These are phyloP conservation scores for Beauveria brongniartii DNA, from an alignment of 2,329 filamentous ascomycete species.

Conservation along the genomic window DNA sequence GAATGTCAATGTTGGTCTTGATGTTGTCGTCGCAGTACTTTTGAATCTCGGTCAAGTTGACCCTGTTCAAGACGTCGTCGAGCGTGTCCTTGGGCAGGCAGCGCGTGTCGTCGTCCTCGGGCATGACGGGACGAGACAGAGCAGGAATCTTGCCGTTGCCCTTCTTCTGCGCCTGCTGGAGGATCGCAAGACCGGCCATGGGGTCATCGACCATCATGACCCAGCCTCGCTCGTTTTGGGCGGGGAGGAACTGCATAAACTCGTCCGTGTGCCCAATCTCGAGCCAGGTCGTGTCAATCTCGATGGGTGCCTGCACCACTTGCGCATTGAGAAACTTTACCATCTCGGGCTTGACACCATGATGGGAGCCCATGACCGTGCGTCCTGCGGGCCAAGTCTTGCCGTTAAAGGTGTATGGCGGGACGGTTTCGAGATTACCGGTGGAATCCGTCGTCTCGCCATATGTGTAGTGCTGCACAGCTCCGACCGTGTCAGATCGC, in stretches of 20 bases:
- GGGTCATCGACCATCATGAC: slow-evolving; percentile 19
- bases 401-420: not conserved
- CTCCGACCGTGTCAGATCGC: not conserved
- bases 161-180: slow-evolving; percentile 12
- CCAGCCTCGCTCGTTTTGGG: slow-evolving; percentile 19
- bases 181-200: slow-evolving; percentile 13
- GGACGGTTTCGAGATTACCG: slow-evolving; percentile 4
- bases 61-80: slow-evolving; percentile 13
- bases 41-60: slow-evolving; percentile 12
- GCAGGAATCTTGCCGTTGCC: slow-evolving; percentile 16
- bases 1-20: slow-evolving; percentile 16
- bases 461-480: not conserved
- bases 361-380: not conserved
- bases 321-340: slow-evolving; percentile 25
- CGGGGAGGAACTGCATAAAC: slow-evolving; percentile 23
- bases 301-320: slow-evolving; percentile 26
- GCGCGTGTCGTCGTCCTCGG: not conserved
- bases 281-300: slow-evolving; percentile 23
- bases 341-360: slow-evolving; percentile 15
- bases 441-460: not conserved
- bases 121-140: slow-evolving; percentile 13
- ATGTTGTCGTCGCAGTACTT: slow-evolving; percentile 14
- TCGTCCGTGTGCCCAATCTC: slow-evolving; percentile 22
- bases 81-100: slow-evolving; percentile 15
- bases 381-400: slow-evolving; percentile 1